These are phyloP conservation scores for Claviceps maximensis DNA, from an alignment of 2,329 filamentous ascomycete genomes.

Conservation along the genomic window DNA sequence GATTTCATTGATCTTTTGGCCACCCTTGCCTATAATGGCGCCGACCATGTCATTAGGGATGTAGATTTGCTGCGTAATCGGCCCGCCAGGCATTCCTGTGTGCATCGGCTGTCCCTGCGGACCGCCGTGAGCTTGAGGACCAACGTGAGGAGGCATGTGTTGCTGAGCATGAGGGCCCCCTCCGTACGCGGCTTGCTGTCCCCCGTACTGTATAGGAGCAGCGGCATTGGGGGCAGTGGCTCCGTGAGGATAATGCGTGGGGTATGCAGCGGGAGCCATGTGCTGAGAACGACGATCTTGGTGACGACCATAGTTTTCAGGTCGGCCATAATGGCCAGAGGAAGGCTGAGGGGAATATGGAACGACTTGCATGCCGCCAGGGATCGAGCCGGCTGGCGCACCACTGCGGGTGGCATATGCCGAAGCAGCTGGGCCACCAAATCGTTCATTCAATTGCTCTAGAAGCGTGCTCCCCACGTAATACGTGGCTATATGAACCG, in stretches of 20 bases:
- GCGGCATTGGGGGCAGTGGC: conserved; percentile 47
- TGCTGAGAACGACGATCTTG: conserved; percentile 62
- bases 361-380: conserved; percentile 98
- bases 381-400: conserved; percentile 82
- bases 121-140: conserved; percentile 44
- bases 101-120: conserved; percentile 65
- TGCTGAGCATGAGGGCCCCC: conserved; percentile 66
- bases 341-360: conserved; percentile 90
- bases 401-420: conserved; percentile 93
- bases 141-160: conserved; percentile 48
- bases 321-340: conserved; percentile 81
- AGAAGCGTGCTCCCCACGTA: conserved; percentile 97
- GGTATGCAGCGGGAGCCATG: conserved; percentile 60
- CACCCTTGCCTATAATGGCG: conserved; percentile 96
- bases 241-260: conserved; percentile 56
- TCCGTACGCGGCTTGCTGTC: conserved; percentile 61
- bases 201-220: conserved; percentile 68
- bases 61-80: conserved; percentile 94
- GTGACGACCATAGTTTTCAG: conserved; percentile 68
- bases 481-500: conserved; percentile 97
- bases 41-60: conserved; percentile 99
- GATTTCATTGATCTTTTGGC: conserved; percentile 98
- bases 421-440: conserved; percentile 91
- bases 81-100: conserved; percentile 42
- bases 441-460: conserved; percentile 92